These are phyloP conservation scores for Scheffersomyces amazonensis DNA, from an alignment of 805 yeast species.

Conservation along the genomic window DNA sequence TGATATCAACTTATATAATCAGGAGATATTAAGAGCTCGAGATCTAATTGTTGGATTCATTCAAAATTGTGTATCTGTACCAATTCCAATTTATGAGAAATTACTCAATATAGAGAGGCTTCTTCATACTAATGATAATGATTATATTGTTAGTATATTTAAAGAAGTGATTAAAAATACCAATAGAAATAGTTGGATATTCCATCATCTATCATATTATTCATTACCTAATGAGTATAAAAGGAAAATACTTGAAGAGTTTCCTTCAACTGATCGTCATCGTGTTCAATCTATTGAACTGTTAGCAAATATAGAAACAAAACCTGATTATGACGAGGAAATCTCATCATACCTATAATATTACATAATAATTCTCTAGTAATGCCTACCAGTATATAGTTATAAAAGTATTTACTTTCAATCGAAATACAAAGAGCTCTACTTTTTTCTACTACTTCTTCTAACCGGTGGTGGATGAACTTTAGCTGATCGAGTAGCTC, in stretches of 20 bases:
- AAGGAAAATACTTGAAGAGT: constrained; percentile 21
- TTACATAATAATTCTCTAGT: too few relatives aligned
- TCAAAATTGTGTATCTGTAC: constrained; percentile 17
- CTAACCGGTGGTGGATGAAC: constrained; percentile 8
- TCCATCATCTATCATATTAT: constrained; percentile 28
- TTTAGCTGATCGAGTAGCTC: constrained; percentile 1
- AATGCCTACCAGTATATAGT: too few relatives aligned
- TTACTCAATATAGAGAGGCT: constrained; percentile 41
- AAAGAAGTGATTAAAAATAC: constrained; percentile 25
- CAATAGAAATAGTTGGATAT: constrained; percentile 33
- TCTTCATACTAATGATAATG: constrained; percentile 20
- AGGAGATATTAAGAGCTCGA: constrained; percentile 36
- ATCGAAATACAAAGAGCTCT: too few relatives aligned
- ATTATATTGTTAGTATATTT: constrained; percentile 23
- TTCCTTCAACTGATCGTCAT: too few relatives aligned
- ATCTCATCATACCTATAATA: too few relatives aligned
- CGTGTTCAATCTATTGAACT: too few relatives aligned
- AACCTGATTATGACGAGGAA: too few relatives aligned
- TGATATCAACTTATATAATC: constrained; percentile 41
- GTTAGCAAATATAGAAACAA: too few relatives aligned
- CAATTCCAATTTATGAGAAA: constrained; percentile 38
- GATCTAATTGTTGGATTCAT: constrained; percentile 27
- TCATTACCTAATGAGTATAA: constrained; percentile 14
- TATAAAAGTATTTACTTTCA: too few relatives aligned
- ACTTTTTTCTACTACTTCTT: constrained; percentile 16